phyloP scores from a whole-genome alignment of 2,329 filamentous ascomycete genomes.

The Zymoseptoria brevis region DNA sequence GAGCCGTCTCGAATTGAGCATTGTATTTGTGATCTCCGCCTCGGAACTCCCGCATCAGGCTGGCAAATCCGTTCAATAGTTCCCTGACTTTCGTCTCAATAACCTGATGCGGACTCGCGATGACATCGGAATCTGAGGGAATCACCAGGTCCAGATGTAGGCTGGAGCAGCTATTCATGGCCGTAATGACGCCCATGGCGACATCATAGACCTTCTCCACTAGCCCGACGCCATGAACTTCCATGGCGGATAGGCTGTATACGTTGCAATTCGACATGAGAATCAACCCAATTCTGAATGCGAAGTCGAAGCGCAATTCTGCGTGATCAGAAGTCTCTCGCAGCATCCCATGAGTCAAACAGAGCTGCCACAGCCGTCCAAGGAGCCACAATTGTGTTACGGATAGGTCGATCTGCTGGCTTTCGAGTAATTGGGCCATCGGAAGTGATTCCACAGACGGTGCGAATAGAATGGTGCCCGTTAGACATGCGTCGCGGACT shows the following conservation, averaged over 20 bases:
- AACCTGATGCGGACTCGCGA: not conserved
- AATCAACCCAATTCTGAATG: constrained; percentile 29
- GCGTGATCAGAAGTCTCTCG: constrained; percentile 29
- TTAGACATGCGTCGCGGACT: constrained; percentile 25
- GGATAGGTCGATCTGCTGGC: constrained; percentile 36
- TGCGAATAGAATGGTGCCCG: constrained; percentile 34
- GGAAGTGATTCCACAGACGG: constrained; percentile 24
- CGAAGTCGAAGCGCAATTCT: constrained; percentile 33
- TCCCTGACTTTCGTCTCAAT: constrained; percentile 1
- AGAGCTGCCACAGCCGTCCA: constrained; percentile 37
- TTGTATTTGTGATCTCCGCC: constrained; percentile 18
- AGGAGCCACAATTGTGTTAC: constrained; percentile 39
- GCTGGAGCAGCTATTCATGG: constrained; percentile 13
- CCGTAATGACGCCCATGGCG: constrained; percentile 20
- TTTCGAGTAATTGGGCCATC: constrained; percentile 26
- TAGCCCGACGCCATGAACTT: constrained; percentile 36
- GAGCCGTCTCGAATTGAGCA: constrained; percentile 11
- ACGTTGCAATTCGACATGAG: constrained; percentile 31
- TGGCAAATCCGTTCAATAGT: constrained; percentile 11
- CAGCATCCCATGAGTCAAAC: constrained; percentile 34
- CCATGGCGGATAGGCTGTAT: constrained; percentile 31
- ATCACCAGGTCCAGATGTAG: constrained; percentile 11
- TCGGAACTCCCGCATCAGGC: constrained; percentile 16
- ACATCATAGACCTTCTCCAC: constrained; percentile 37
- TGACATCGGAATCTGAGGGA: constrained; percentile 10